Evolutionary conservation across 768 basidiomycete species (phyloP), one percentile per base, ranked within the genome.

Genomic region (Holtermannia corniformis): DNA sequence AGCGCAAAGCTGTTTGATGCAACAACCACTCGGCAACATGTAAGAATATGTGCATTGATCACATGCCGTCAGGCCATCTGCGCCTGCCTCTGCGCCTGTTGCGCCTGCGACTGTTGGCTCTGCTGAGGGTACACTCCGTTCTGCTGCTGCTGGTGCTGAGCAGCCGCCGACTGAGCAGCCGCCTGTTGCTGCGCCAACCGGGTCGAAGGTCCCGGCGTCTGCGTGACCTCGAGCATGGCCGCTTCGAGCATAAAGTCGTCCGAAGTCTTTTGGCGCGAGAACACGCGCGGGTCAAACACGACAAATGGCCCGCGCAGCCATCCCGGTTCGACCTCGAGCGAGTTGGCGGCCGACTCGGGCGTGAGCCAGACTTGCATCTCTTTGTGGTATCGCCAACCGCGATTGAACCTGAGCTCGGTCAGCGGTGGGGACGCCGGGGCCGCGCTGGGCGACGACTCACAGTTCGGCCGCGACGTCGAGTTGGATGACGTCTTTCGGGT

Each of bases 341-440:
- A 65, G 49, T 71, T 66, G 50, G 84, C 83, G 20, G 85, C 85
- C 32, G 80, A 82, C 72, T 93, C 89, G 66, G 92, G 92, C 44
- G 88, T 92, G 73, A 95, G 74, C 83, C 83, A 82, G 80, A 87
- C 72, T 41, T 83, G 83, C 47, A 87, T 78, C 62, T 90, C 87
- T 72, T 91, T 95, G 80, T 95, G 91, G 73, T 85, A 95, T 55
- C 92, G 79, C 91, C 92, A 97, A 72, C 90, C 91, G 56, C 90
- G 85, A 72, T 86, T 86, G 78, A 82, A 93, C 66, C 90, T 92
- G 61, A 43, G 52, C 21, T 44, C 32, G 32, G 20, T 28, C 4
- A 24, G 7, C 16, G 12, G 42, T 21, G 13, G 2, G 2, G 14
- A 2, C 12, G 19, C 14, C 42, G 5, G 4, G 10, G 48, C 12